Conservation (phyloP, 2,329 filamentous ascomycete species). For the Elsinoe australis region DNA sequence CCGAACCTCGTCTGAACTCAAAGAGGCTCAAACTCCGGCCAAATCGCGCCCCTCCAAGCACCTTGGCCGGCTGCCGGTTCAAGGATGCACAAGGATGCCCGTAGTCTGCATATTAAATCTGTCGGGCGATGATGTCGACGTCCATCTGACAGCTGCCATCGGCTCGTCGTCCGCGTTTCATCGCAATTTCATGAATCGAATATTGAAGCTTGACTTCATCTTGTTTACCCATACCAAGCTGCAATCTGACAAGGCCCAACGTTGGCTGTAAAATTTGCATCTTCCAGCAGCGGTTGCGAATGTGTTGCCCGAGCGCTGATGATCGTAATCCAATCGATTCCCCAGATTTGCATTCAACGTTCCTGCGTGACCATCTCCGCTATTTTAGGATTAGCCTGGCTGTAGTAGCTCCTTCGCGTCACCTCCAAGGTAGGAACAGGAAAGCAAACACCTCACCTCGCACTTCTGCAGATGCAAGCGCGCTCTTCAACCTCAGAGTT, state of each 20-base stretch:
- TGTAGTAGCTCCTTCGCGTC: not conserved
- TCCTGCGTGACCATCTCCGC: constrained; percentile 4
- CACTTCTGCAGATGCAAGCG: not conserved
- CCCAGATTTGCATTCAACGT: constrained; percentile 6
- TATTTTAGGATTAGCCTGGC: not conserved
- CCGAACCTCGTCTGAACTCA: constrained; percentile 3
- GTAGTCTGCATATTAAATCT: constrained; percentile 1
- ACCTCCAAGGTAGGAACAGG: not conserved
- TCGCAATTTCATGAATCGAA: not conserved
- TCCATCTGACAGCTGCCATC: not conserved
- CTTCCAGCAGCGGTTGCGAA: not conserved
- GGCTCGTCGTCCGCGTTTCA: not conserved
- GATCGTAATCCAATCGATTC: constrained; percentile 14
- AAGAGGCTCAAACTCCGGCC: not conserved
- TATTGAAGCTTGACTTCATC: not conserved
- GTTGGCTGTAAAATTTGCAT: no score
- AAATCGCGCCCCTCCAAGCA: not conserved
- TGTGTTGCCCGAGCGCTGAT: not conserved
- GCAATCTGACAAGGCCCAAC: constrained; percentile 9
- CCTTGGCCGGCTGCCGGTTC: not conserved
- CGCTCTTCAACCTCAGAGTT: not conserved
- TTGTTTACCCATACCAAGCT: constrained; percentile 1
- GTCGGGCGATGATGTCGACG: not conserved
- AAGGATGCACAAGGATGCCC: constrained; percentile 1
- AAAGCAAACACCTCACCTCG: not conserved